Percentiles rank a stretch among this genome's conserved stretches.
Conservation (phyloP, 192 early-diverging fungal genomes). For the Podila epicladia region DNA sequence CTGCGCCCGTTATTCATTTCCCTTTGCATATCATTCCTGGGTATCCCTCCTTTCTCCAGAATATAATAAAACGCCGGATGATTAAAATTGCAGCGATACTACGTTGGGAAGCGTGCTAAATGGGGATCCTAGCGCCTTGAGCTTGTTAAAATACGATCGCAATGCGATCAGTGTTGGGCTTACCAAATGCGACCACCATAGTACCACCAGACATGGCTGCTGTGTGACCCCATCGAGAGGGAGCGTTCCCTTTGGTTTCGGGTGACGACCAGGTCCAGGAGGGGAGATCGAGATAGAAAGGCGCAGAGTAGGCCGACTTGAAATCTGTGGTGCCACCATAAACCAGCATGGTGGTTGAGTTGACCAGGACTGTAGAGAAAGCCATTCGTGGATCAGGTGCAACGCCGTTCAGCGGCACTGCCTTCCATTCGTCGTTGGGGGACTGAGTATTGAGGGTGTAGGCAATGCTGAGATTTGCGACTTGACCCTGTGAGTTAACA, state of each 20-base stretch:
- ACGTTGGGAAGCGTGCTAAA: too few relatives aligned
- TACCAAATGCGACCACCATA: slow-evolving; percentile 48
- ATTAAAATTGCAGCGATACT: not conserved
- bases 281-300: slow-evolving; percentile 34
- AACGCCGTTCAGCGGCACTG: slow-evolving; percentile 8
- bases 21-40: too few relatives aligned
- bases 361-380: slow-evolving; percentile 39
- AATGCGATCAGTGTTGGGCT: not conserved
- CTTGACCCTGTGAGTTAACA: slow-evolving; percentile 15
- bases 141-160: not conserved
- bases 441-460: slow-evolving; percentile 37
- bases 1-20: too few relatives aligned
- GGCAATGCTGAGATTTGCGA: slow-evolving; percentile 28
- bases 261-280: slow-evolving; percentile 49
- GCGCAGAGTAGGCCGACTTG: slow-evolving; percentile 4
- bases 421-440: slow-evolving; percentile 16
- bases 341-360: slow-evolving; percentile 36
- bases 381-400: slow-evolving; percentile 46
- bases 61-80: not conserved
- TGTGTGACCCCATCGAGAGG: slow-evolving; percentile 38
- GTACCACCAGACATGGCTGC: slow-evolving; percentile 32
- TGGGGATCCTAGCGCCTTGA: too few relatives aligned
- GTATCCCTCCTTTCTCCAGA: not conserved
- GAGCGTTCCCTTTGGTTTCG: slow-evolving; percentile 22
- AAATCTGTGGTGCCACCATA: slow-evolving; percentile 39